Evolutionary conservation across 2,329 filamentous ascomycete species (phyloP).

Genomic region (Cladosporium sp.): DNA sequence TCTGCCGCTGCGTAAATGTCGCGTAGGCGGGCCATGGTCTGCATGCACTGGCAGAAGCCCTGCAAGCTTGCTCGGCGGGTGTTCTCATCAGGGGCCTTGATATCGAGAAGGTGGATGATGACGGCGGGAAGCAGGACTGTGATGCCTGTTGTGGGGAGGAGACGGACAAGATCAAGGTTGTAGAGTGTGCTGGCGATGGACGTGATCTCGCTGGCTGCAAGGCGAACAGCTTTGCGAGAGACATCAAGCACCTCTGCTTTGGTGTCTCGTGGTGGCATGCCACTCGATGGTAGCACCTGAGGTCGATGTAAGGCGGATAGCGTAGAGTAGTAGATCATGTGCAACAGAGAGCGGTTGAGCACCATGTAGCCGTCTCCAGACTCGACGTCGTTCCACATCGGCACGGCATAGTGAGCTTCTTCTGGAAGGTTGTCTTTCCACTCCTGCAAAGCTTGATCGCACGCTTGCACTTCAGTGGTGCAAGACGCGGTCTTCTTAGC

Average conservation of each 20-base stretch:
- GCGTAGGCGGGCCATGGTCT: constrained; percentile 78
- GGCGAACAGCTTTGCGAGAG: constrained; percentile 75
- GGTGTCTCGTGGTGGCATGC: constrained; percentile 32
- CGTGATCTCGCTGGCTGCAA: constrained; percentile 81
- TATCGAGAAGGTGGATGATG: constrained; percentile 88
- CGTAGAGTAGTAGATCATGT: constrained; percentile 92
- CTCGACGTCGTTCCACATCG: constrained; percentile 53
- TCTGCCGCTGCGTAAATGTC: constrained; percentile 93
- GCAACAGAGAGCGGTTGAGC: constrained; percentile 77
- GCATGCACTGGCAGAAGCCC: constrained; percentile 89
- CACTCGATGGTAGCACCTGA: constrained; percentile 74
- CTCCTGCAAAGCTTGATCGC: constrained; percentile 71
- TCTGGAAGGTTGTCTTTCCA: constrained; percentile 72
- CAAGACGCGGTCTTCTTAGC: constrained; percentile 85
- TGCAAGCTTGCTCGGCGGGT: constrained; percentile 69
- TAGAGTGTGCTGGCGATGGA: constrained; percentile 75
- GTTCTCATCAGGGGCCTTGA: constrained; percentile 73
- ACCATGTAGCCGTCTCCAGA: constrained; percentile 56
- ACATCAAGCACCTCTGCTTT: constrained; percentile 73
- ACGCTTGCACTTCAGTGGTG: constrained; percentile 70
- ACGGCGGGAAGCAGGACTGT: constrained; percentile 88
- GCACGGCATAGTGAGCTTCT: constrained; percentile 63
- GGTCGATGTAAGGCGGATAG: constrained; percentile 87
- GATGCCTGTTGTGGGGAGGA: constrained; percentile 82
- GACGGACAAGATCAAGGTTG: constrained; percentile 67